These are phyloP conservation scores for Crithidia acanthocephali DNA, from an alignment of 208 protist genomes.

Conservation along the genomic window DNA sequence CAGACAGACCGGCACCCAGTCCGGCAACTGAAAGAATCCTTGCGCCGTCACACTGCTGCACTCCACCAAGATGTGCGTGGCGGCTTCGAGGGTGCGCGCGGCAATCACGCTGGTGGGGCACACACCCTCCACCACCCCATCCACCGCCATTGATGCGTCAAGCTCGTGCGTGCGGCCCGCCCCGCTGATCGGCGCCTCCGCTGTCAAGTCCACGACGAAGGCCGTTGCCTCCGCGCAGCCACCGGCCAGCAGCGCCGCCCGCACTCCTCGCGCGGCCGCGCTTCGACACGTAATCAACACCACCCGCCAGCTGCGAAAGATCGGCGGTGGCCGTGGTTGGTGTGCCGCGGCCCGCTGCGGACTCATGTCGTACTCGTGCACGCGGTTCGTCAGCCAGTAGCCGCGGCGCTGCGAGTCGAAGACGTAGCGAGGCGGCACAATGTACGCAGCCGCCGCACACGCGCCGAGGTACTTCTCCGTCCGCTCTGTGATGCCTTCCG, in stretches of 20 bases:
- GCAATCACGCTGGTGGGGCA: conserved; percentile 26
- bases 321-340: conserved; percentile 6
- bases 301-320: conserved; percentile 67
- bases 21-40: conserved; percentile 46
- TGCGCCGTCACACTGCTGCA: conserved; percentile 44
- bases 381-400: conserved; percentile 53
- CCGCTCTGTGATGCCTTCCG: conserved; percentile 71
- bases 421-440: conserved; percentile 75
- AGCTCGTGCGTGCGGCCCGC: background rate
- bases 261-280: conserved; percentile 51
- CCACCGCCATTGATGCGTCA: conserved; percentile 22
- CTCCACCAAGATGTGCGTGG: conserved; percentile 74
- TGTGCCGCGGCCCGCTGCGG: conserved; percentile 38
- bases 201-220: conserved; percentile 36
- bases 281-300: conserved; percentile 49
- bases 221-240: conserved; percentile 46
- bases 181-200: conserved; percentile 1
- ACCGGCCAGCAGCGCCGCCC: conserved; percentile 54
- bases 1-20: conserved; percentile 53
- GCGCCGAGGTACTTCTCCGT: conserved; percentile 81
- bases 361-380: conserved; percentile 67
- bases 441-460: conserved; percentile 62
- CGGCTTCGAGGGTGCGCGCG: conserved; percentile 1
- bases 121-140: conserved; percentile 31
- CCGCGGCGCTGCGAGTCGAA: conserved; percentile 61